These are phyloP conservation scores for Cicer arietinum DNA, from an alignment of 306 rosid genomes.

Conservation along the genomic window DNA sequence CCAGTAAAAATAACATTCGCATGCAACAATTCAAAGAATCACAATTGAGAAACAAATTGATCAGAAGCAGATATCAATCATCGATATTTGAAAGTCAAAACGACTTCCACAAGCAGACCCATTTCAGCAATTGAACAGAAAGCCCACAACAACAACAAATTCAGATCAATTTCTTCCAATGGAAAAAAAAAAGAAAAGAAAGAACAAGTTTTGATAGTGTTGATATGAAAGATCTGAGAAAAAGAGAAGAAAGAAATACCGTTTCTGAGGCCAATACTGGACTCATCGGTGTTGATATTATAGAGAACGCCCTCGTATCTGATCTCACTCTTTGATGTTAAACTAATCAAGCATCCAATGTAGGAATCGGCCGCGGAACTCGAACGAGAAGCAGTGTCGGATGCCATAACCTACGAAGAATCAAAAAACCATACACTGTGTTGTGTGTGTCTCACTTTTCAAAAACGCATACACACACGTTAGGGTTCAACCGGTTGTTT, in stretches of 20 bases:
- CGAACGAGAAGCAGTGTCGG: constrained; percentile 58
- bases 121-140: neutral
- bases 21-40: constrained; percentile 9
- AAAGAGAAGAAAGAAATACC: constrained; percentile 47
- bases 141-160: neutral
- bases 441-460: neutral
- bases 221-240: constrained; percentile 22
- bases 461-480: neutral
- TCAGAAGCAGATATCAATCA: neutral
- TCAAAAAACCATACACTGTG: constrained; percentile 37
- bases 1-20: constrained; percentile 8
- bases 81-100: neutral
- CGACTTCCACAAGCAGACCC: constrained; percentile 13
- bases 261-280: constrained; percentile 74
- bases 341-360: constrained; percentile 75
- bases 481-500: constrained; percentile 44
- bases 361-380: constrained; percentile 81
- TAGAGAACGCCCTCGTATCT: constrained; percentile 76
- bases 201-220: neutral
- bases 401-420: constrained; percentile 53
- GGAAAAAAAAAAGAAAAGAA: neutral
- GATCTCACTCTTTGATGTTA: constrained; percentile 84
- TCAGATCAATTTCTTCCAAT: neutral
- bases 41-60: neutral
- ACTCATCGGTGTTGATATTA: constrained; percentile 75